Evolutionary conservation across 164 flowering plant genomes (phyloP), one percentile per base, ranked within the genome.

Genomic region (Dillenia turbinata): DNA sequence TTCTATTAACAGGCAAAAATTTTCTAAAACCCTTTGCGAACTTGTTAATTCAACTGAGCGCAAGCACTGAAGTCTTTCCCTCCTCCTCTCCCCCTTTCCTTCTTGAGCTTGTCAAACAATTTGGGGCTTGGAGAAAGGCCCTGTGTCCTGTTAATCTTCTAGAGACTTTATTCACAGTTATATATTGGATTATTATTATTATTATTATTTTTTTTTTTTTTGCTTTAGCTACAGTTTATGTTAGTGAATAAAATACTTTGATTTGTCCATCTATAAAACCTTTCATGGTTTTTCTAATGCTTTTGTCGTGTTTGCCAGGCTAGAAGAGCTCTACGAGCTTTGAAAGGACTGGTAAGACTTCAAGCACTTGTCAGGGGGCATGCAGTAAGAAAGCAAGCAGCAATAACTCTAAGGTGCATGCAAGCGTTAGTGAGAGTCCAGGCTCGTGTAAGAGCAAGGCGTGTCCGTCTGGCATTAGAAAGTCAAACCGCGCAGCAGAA

Each of bases 371-470:
- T 89, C 33, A 81, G 99, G 69, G 99, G 99, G 44, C 96, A 91
- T 82, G 93, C 95, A 59, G 99, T 94, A 68, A 85, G 99, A 83
- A 94, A 94, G 71, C 99, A 94, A 77, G 99, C 99, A 67, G 97
- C 97, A 14, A 85, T 89, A 68, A 94, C 99, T 22, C 92, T 94
- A 58, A 86, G 96, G 8, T 89, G 97, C 72, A 94, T 94, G 97
- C 99, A 94, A 85, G 97, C 99, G 62, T 78, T 94, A 67, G 99
- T 94, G 52, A 85, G 97, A 81, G 97, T 94, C 73, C 99, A 94
- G 73, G 99, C 99, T 68, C 97, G 96, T 69, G 97, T 93, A 3
- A 87, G 97, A 50, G 99, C 97, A 59, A 83, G 98, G 66, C 96
- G 90, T 60, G 98, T 94, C 76, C 96, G 98, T n/a, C 17, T 91